A percentile compares a stretch with the other conserved stretches of the same genome.
Conservation (phyloP, 2,329 filamentous ascomycete species). For the Rhinocladiella mackenziei region DNA sequence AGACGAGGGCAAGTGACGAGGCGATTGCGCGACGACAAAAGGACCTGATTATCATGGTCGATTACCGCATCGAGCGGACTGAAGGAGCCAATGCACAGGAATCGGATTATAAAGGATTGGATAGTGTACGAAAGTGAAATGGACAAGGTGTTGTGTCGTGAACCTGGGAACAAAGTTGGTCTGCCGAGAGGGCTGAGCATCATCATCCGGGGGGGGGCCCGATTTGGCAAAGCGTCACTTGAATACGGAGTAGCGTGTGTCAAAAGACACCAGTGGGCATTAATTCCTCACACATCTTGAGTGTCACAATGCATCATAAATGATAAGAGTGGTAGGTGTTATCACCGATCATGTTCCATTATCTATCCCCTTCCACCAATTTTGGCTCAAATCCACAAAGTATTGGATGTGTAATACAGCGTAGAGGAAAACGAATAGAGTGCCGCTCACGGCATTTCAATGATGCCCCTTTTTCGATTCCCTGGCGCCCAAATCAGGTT, state of each 20-base stretch:
- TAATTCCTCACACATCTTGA: too few relatives aligned
- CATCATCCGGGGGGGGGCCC: too few relatives aligned
- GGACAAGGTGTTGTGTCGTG: slow-evolving; percentile 17
- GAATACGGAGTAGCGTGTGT: too few relatives aligned
- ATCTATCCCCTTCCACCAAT: background rate
- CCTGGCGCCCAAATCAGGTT: background rate
- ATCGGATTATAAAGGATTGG: slow-evolving; percentile 7
- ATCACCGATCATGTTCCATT: background rate
- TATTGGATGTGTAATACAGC: too few relatives aligned
- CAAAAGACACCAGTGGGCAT: too few relatives aligned
- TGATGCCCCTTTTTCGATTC: background rate
- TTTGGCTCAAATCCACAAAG: too few relatives aligned
- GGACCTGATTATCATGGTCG: slow-evolving; percentile 26
- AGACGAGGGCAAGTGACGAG: slow-evolving; percentile 21
- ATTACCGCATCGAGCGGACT: slow-evolving; percentile 21
- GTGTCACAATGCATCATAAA: too few relatives aligned
- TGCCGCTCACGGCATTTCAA: too few relatives aligned
- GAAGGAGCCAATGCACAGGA: background rate
- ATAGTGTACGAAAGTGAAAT: slow-evolving; percentile 4
- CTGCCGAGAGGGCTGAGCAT: slow-evolving; percentile 9
- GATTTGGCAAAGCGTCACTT: too few relatives aligned
- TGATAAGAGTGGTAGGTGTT: too few relatives aligned
- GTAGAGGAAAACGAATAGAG: too few relatives aligned
- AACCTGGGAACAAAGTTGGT: slow-evolving; percentile 10
- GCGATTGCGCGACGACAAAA: slow-evolving; percentile 17